A percentile compares a stretch with the other conserved stretches of the same genome.
phyloP scores from a whole-genome alignment of 148 eudicot genomes.

The Rhododendron ferrugineum region DNA sequence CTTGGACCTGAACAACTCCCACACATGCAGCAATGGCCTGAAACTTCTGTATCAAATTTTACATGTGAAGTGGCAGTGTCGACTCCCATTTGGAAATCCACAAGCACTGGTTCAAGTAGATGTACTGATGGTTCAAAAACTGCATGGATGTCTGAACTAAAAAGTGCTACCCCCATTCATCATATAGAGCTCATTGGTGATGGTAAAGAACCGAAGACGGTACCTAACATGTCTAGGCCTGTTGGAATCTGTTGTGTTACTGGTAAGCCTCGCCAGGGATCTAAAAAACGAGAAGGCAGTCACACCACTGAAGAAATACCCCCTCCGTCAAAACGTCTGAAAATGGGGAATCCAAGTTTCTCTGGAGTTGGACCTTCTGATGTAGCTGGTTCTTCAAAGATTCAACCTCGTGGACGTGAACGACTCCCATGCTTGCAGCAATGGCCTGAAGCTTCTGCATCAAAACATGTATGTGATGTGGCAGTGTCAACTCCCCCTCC shows the following conservation, averaged over 20 bases:
- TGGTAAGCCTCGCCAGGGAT: constrained; percentile 10
- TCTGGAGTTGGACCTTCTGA: constrained; percentile 11
- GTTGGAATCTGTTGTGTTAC: neutral
- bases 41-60: neutral
- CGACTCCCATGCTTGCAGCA: neutral
- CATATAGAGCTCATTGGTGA: neutral
- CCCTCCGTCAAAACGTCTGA: constrained; percentile 41
- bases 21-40: neutral
- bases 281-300: constrained; percentile 8
- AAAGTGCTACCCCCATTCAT: neutral
- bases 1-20: constrained; percentile 12
- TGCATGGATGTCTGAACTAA: constrained; percentile 12
- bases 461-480: neutral
- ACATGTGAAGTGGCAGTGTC: neutral
- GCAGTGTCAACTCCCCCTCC: neutral
- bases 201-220: neutral
- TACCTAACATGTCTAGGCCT: neutral
- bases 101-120: constrained; percentile 10
- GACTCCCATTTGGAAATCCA: neutral
- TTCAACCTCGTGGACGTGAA: constrained; percentile 21
- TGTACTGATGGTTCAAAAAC: constrained; percentile 17
- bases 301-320: constrained; percentile 8
- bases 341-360: constrained; percentile 19
- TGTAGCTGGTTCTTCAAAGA: constrained; percentile 8
- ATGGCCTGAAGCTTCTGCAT: constrained; percentile 1